Percentiles rank a stretch among this genome's conserved stretches.
phyloP scores from a whole-genome alignment of 139 green algal genomes.

The Chlorella sp. region DNA sequence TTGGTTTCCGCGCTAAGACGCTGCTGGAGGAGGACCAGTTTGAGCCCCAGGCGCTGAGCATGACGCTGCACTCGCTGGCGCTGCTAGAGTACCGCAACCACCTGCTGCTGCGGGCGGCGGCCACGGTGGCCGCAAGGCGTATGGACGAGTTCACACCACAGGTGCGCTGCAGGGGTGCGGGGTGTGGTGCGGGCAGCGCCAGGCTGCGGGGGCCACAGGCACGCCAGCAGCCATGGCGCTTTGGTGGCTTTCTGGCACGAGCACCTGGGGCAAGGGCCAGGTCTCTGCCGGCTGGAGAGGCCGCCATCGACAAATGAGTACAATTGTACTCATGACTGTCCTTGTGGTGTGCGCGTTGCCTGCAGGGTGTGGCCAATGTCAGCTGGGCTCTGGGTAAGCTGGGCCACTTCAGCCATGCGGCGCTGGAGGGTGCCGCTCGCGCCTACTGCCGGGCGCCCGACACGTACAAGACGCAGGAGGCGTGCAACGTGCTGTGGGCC shows the following conservation, averaged over 20 bases:
- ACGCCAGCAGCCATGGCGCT: too few relatives aligned
- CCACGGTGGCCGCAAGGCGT: neutral
- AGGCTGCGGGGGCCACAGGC: too few relatives aligned
- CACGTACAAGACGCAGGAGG: constrained; percentile 26
- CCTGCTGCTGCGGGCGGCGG: constrained; percentile 9
- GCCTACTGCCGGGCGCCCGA: neutral
- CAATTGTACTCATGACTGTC: too few relatives aligned
- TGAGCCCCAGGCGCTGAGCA: neutral
- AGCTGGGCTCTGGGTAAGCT: constrained; percentile 26
- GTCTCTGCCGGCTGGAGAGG: too few relatives aligned
- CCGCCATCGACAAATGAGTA: too few relatives aligned
- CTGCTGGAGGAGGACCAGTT: neutral
- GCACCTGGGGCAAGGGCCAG: too few relatives aligned
- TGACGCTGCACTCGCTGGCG: neutral
- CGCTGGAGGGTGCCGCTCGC: constrained; percentile 5
- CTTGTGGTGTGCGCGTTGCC: neutral
- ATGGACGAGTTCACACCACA: constrained; percentile 18
- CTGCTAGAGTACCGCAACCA: constrained; percentile 22
- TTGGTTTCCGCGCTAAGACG: neutral
- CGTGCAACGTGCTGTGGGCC: constrained; percentile 29
- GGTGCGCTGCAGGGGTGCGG: constrained; percentile 10
- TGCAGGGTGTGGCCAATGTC: constrained; percentile 29
- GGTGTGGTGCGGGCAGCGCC: neutral
- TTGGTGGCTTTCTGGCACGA: too few relatives aligned
- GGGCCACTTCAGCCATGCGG: constrained; percentile 7